Evolutionary conservation across 306 rosid species (phyloP).

Genomic region (Hippophae gyantsensis): DNA sequence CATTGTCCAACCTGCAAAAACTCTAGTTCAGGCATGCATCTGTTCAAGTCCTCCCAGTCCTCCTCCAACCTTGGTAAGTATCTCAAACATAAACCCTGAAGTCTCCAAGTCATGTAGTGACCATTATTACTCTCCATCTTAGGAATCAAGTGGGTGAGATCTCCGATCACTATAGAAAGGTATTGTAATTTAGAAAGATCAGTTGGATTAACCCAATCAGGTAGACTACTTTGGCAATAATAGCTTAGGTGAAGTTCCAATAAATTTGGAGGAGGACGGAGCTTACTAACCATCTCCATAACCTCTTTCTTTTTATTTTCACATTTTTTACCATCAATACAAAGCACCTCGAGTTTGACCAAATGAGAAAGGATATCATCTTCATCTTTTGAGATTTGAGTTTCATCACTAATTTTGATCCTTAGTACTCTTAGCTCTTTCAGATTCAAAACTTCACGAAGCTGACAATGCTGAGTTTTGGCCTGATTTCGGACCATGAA

Average conservation of each 20-base stretch:
- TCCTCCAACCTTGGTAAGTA: not conserved
- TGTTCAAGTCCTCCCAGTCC: conserved; percentile 5
- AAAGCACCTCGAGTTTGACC: conserved; percentile 1
- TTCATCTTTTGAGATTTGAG: not conserved
- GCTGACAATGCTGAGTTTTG: not conserved
- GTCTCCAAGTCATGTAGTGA: not conserved
- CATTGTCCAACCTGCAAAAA: conserved; percentile 12
- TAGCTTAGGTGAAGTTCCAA: conserved; percentile 9
- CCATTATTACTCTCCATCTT: not conserved
- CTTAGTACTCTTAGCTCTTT: conserved; percentile 5
- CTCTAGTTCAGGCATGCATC: not conserved
- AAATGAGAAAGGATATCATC: not conserved
- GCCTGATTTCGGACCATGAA: not conserved
- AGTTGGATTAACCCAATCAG: conserved; percentile 9
- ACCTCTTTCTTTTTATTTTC: not conserved
- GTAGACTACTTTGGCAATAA: not conserved
- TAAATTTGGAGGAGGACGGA: conserved; percentile 6
- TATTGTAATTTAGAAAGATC: not conserved
- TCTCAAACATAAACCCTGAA: conserved; percentile 11
- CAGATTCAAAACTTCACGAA: conserved; percentile 2
- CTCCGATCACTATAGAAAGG: conserved; percentile 9
- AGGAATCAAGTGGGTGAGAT: conserved; percentile 1
- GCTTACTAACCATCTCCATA: not conserved
- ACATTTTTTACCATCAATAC: not conserved
- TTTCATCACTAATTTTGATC: not conserved